These are phyloP conservation scores for Suillus spraguei DNA, from an alignment of 768 basidiomycete species.

Conservation along the genomic window DNA sequence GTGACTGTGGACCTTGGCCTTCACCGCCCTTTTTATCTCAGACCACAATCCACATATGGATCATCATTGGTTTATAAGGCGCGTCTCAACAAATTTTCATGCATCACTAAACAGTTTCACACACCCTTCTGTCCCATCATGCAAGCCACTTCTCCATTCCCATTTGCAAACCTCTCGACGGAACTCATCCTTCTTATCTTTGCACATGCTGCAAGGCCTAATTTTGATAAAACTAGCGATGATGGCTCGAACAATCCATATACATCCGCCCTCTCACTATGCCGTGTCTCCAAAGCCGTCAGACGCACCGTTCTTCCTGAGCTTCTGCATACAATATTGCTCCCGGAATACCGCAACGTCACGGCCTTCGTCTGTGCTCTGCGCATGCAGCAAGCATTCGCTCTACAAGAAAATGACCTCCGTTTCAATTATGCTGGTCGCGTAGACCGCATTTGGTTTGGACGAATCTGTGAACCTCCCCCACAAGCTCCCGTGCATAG, in stretches of 20 bases:
- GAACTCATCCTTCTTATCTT: conserved; percentile 41
- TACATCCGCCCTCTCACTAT: conserved; percentile 33
- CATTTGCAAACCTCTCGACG: conserved; percentile 32
- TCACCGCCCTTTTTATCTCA: neutral
- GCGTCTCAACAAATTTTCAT: neutral
- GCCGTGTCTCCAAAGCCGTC: conserved; percentile 36
- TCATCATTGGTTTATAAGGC: conserved; percentile 1
- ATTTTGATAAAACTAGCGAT: conserved; percentile 11
- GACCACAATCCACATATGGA: neutral
- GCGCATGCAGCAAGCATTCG: conserved; percentile 26
- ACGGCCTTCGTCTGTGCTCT: conserved; percentile 35
- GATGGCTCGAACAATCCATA: conserved; percentile 13
- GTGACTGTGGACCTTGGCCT: neutral
- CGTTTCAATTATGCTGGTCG: conserved; percentile 33
- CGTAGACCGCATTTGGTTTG: conserved; percentile 39
- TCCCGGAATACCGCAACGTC: conserved; percentile 16
- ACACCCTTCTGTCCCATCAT: neutral
- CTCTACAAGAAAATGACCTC: conserved; percentile 23
- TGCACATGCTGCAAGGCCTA: conserved; percentile 32
- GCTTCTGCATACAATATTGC: conserved; percentile 42
- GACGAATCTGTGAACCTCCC: conserved; percentile 31
- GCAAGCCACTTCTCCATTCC: conserved; percentile 11
- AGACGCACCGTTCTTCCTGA: conserved; percentile 39
- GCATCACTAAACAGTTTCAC: neutral
- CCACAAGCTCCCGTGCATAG: conserved; percentile 6